Evolutionary conservation across 768 basidiomycete species (phyloP), one percentile per base, ranked within the genome.

Genomic region (Lyophyllum decastes): DNA sequence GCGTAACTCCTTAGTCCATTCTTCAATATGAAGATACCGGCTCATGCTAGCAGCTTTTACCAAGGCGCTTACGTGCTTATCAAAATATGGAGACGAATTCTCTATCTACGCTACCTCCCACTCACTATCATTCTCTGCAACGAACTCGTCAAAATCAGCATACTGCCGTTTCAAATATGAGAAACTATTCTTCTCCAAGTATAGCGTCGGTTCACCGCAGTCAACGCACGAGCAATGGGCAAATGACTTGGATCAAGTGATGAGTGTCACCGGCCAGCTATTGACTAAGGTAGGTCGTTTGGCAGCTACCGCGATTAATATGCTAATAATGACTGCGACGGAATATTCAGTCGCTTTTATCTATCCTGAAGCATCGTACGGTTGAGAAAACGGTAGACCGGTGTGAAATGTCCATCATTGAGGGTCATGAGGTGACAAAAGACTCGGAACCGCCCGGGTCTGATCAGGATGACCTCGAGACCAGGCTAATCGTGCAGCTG

Each of bases 61-160:
- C 25, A 87, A 82, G 69, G 87, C 89, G 12, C 74, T 94, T 48
- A 76, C 82, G 4, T 94, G 93, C 71, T 76, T 94, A 44, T 86
- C 91, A 35, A 86, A 82, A 73, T 94, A 92, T 68, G 90, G 92
- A 49, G 92, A 94, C 58, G 90, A 94, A 59, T 73, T 94, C 43
- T 78, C 82, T 35, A 79, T 94, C 41, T 80, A 85, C 57, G 90
- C 88, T 8, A 82, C 83, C 9, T 67, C 78, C 0, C 85, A 88
- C 34, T 72, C 75, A 33, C 68, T 94, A 30, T 78, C 85, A 6
- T 69, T 94, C 25, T 90, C 89, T 52, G 76, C 87, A 2, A 91
- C 89, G 22, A 94, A 94, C 71, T 85, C 88, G 2, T 87, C 92
- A 4, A 83, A 87, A 66, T 89, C 92, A 38, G 92, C 92, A 11